Evolutionary conservation across 371 early-diverging fungal species (phyloP).

Genomic region (Mortierella sp.): DNA sequence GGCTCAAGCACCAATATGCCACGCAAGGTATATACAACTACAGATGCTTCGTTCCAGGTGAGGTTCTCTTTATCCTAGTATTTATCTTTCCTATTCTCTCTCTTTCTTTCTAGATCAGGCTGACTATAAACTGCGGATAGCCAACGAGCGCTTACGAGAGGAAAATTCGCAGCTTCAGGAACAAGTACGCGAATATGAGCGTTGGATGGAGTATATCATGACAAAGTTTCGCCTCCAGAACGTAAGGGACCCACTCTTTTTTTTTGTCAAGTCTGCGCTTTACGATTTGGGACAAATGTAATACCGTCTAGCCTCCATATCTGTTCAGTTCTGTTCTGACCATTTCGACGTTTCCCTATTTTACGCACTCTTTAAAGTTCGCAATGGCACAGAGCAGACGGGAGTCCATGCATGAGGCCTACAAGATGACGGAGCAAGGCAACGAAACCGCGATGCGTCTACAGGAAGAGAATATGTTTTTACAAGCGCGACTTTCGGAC

Average conservation of each 20-base stretch:
- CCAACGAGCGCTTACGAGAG: conserved; percentile 42
- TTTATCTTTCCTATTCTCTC: no score
- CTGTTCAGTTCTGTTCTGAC: no score
- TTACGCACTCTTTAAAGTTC: conserved; percentile 13
- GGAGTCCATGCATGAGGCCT: conserved; percentile 51
- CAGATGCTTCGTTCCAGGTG: no score
- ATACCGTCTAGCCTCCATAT: no score
- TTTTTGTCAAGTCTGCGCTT: no score
- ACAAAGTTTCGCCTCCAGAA: conserved; percentile 50
- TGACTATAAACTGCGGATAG: conserved; percentile 39
- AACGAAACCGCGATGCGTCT: neutral
- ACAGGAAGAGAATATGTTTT: neutral
- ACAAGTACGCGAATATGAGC: conserved; percentile 48
- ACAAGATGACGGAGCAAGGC: conserved; percentile 49
- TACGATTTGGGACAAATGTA: no score
- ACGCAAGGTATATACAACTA: no score
- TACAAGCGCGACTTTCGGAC: conserved; percentile 35
- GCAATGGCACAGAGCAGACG: conserved; percentile 49
- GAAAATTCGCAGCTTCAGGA: conserved; percentile 49
- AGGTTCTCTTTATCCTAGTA: no score
- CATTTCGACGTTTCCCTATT: no score
- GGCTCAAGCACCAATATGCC: neutral
- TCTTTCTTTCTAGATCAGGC: conserved; percentile 11
- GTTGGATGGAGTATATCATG: conserved; percentile 54
- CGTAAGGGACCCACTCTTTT: conserved; percentile 11